These are phyloP conservation scores for Collybiopsis confluens DNA, from an alignment of 768 basidiomycete species.

Conservation along the genomic window DNA sequence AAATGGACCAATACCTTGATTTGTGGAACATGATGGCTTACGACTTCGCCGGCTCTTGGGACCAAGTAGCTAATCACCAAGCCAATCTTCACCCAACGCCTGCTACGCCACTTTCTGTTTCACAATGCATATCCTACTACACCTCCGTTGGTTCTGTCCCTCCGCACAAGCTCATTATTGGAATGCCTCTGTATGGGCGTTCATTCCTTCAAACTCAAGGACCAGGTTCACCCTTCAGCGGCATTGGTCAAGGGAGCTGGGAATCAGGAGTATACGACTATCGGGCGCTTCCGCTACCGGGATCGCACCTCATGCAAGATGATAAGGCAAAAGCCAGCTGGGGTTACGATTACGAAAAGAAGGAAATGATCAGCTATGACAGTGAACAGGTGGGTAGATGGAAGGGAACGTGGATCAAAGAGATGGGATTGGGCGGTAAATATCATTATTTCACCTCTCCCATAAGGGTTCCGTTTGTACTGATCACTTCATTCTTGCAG, in stretches of 20 bases:
- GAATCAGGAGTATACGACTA: constrained; percentile 93
- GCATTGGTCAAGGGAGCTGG: constrained; percentile 87
- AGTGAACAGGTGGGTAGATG: constrained; percentile 58
- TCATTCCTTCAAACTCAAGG: constrained; percentile 85
- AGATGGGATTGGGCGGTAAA: constrained; percentile 73
- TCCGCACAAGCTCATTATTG: constrained; percentile 79
- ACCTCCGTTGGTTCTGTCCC: constrained; percentile 57
- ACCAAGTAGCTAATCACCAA: constrained; percentile 70
- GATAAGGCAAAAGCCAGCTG: constrained; percentile 71
- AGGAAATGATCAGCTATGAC: constrained; percentile 85
- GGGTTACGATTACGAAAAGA: constrained; percentile 69
- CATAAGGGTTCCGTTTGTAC: too few relatives aligned
- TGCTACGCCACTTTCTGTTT: constrained; percentile 57
- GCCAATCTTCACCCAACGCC: constrained; percentile 75
- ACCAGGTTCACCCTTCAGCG: constrained; percentile 73
- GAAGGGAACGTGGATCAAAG: constrained; percentile 81
- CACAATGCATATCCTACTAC: constrained; percentile 69
- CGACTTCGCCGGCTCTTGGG: constrained; percentile 83
- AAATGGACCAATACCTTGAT: constrained; percentile 86
- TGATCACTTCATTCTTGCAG: too few relatives aligned
- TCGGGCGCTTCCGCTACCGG: constrained; percentile 78
- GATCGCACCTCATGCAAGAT: constrained; percentile 63
- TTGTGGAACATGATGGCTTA: constrained; percentile 99
- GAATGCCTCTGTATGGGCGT: constrained; percentile 91
- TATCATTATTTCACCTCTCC: too few relatives aligned